phyloP scores from a whole-genome alignment of 1,284 basidiomycete genomes.

The Leccinum fallax region DNA sequence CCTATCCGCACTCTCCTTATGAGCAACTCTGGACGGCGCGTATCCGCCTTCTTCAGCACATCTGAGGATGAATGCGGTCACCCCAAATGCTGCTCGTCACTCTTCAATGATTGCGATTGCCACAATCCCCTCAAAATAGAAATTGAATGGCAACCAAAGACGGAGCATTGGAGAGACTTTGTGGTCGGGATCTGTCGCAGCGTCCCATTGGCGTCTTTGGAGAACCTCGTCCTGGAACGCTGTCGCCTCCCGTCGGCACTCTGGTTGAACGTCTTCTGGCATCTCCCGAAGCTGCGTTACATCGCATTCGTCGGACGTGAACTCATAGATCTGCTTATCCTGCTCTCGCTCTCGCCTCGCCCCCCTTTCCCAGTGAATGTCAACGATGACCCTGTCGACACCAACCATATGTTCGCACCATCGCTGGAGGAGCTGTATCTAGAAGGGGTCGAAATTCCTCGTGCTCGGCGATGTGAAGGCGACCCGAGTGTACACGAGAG shows the following conservation, averaged over 20 bases:
- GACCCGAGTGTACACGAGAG: background rate
- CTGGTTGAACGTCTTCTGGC: background rate
- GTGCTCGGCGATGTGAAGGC: background rate
- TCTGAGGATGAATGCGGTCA: background rate
- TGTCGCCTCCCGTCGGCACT: background rate
- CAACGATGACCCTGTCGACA: background rate
- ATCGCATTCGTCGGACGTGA: background rate
- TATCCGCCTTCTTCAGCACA: background rate
- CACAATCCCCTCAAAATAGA: background rate
- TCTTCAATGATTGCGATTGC: constrained; percentile 3
- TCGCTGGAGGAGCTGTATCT: background rate
- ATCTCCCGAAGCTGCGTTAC: background rate
- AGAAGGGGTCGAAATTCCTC: background rate
- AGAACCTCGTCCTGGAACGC: background rate
- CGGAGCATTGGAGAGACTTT: background rate
- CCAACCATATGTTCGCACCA: background rate
- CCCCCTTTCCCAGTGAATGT: background rate
- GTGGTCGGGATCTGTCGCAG: constrained; percentile 4
- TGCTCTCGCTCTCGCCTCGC: background rate
- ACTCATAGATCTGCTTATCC: background rate
- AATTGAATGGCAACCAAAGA: background rate
- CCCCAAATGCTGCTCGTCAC: background rate
- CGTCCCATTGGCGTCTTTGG: background rate
- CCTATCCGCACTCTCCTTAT: constrained; percentile 2
- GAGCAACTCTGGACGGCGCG: background rate